A percentile compares a stretch with the other conserved stretches of the same genome.
phyloP scores from a whole-genome alignment of 2,329 filamentous ascomycete species.

The Sporothrix schenckii region DNA sequence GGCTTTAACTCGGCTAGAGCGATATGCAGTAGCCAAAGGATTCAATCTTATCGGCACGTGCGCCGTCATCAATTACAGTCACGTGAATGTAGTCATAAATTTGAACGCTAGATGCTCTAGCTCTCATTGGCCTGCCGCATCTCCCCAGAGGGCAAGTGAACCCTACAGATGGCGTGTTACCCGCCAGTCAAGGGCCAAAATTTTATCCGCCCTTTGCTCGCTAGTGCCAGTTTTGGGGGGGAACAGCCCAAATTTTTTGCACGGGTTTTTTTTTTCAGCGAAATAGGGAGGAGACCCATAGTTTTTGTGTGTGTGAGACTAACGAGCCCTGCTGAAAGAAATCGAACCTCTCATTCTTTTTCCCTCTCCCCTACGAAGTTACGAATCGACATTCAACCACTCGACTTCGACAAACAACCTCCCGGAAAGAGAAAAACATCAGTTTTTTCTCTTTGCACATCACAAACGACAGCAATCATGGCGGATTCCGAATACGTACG shows the following conservation, averaged over 20 bases:
- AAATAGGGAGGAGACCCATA: not conserved
- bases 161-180: constrained; percentile 12
- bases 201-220: constrained; percentile 19
- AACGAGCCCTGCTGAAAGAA: constrained; percentile 17
- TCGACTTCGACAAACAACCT: constrained; percentile 30
- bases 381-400: constrained; percentile 29
- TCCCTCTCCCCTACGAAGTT: not conserved
- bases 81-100: not conserved
- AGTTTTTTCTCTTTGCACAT: constrained; percentile 28
- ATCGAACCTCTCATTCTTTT: constrained; percentile 23
- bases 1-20: not conserved
- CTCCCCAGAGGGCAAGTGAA: constrained; percentile 25
- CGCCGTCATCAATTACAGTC: not conserved
- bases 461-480: constrained; percentile 64
- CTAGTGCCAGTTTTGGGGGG: constrained; percentile 21
- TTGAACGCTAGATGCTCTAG: not conserved
- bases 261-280: constrained; percentile 18
- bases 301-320: constrained; percentile 19
- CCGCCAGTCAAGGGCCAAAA: constrained; percentile 6
- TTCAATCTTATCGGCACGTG: constrained; percentile 22
- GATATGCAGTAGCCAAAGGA: not conserved
- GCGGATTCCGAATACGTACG: constrained; percentile 60
- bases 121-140: constrained; percentile 13
- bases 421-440: constrained; percentile 30
- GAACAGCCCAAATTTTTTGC: constrained; percentile 11